A percentile compares a stretch with the other conserved stretches of the same genome.
Conservation (phyloP, 2,329 filamentous ascomycete species). For the Xylaria sp. region DNA sequence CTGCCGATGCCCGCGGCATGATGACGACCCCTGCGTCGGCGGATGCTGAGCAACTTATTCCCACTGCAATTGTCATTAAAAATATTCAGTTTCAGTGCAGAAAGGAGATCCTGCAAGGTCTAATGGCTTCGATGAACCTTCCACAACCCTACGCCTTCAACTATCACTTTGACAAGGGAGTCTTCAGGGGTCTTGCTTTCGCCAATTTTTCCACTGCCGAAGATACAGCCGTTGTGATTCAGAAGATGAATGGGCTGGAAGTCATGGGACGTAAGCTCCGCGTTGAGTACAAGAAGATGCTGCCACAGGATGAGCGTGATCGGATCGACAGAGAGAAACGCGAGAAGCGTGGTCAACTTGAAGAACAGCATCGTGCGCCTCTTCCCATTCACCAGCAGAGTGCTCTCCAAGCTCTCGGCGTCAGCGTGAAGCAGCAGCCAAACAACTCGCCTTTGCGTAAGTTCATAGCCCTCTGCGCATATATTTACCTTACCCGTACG, state of each 20-base stretch:
- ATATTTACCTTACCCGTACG: conserved; percentile 16
- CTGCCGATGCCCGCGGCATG: conserved; percentile 56
- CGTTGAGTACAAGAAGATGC: conserved; percentile 99
- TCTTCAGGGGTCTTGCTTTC: conserved; percentile 95
- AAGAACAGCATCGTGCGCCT: conserved; percentile 89
- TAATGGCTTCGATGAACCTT: conserved; percentile 95
- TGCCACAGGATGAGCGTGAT: conserved; percentile 92
- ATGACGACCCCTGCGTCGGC: conserved; percentile 58
- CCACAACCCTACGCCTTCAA: conserved; percentile 98
- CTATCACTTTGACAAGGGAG: conserved; percentile 98
- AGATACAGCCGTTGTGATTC: conserved; percentile 92
- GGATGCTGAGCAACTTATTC: conserved; percentile 88
- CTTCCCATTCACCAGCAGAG: conserved; percentile 81
- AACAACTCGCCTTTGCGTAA: conserved; percentile 61
- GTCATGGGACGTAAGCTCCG: conserved; percentile 93
- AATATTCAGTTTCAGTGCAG: conserved; percentile 99
- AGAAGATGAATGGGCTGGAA: conserved; percentile 94
- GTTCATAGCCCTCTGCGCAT: conserved; percentile 40
- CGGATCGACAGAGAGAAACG: conserved; percentile 97
- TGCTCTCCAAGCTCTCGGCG: conserved; percentile 83
- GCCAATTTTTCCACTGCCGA: conserved; percentile 97
- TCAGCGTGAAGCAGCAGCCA: conserved; percentile 71
- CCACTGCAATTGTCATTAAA: conserved; percentile 98
- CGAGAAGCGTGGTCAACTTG: conserved; percentile 92
- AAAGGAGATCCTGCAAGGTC: conserved; percentile 90